These are phyloP conservation scores for Purpureocillium takamizusanense DNA, from an alignment of 2,329 filamentous ascomycete genomes.

Conservation along the genomic window DNA sequence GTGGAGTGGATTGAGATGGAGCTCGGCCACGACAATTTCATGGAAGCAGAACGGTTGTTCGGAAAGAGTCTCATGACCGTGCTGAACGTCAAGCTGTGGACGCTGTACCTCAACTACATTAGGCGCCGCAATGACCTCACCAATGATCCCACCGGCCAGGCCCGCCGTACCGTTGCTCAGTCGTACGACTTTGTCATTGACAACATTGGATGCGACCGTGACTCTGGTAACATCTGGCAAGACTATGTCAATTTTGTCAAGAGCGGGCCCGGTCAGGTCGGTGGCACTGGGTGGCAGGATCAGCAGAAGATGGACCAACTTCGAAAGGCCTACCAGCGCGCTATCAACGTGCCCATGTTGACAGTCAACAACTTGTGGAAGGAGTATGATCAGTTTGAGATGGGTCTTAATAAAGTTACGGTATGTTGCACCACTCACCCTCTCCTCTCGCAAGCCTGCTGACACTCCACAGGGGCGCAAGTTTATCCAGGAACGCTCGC, in stretches of 20 bases:
- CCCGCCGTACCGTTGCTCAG: conserved; percentile 70
- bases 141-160: conserved; percentile 67
- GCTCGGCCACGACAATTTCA: conserved; percentile 74
- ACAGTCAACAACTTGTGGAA: conserved; percentile 85
- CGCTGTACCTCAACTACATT: conserved; percentile 89
- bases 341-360: conserved; percentile 77
- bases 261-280: conserved; percentile 74
- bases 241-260: conserved; percentile 95
- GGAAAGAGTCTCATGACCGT: conserved; percentile 68
- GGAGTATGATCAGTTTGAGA: conserved; percentile 95
- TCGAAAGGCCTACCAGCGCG: conserved; percentile 85
- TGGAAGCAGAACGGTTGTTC: conserved; percentile 75
- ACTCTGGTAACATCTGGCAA: conserved; percentile 82
- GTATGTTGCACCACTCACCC: conserved; percentile 36
- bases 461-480: conserved; percentile 64
- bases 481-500: conserved; percentile 85
- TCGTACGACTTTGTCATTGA: conserved; percentile 90
- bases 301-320: conserved; percentile 95
- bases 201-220: conserved; percentile 83
- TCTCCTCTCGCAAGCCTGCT: conserved; percentile 3
- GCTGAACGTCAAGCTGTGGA: conserved; percentile 82
- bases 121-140: conserved; percentile 78
- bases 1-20: conserved; percentile 84
- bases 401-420: conserved; percentile 84
- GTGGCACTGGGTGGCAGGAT: conserved; percentile 87